Base-by-base conservation (phyloP, 768 basidiomycete species). In the Boletales sp. region DNA sequence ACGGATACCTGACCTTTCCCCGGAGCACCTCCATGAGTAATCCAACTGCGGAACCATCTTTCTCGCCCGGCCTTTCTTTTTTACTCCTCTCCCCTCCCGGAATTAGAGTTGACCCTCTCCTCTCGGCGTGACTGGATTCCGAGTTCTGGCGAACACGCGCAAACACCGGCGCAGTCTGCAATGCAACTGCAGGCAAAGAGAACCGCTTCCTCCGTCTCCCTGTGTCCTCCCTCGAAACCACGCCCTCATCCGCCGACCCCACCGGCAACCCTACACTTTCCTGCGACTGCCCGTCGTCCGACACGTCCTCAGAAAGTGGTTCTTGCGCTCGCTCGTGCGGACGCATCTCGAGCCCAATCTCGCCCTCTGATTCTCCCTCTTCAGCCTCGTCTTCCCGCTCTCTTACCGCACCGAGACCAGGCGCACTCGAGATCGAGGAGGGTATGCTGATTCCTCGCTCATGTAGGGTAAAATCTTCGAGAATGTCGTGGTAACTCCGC, bases 101-200 rank as follows among this genome's bases (percentile, higher is more conserved):
- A 34, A 86, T 74, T 4, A 86, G 70, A 17, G 84, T 84, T 54
- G 84, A 85, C 52, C 86, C 72, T 59, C 72, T 77, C 57, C 53
- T 63, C 28, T 60, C 59, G 1, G 48, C 54, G 5, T 9, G 50
- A 11, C 43, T 55, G 31, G 47, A 62, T 18, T 55, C 58, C 14
- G 18, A 35, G 39, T 54, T 53, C 44, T 48, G 68, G 35, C 60
- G 57, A 4, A 80, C 78, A 17, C 80, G 76, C 18, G 84, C 79
- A 28, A 82, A 85, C 13, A 90, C 87, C 15, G 78, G 81, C 30
- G 82, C 81, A 30, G 82, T 82, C 56, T 90, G 87, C 64, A 90
- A 56, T 34, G 84, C 87, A 34, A 91, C 73, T n/a, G 86, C 86
- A 41, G 88, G 86, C 44, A 86, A 53, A 43, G 89, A 90, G 59